Conservation (phyloP, 169 alveolate species). For the Cystoisospora suis region DNA sequence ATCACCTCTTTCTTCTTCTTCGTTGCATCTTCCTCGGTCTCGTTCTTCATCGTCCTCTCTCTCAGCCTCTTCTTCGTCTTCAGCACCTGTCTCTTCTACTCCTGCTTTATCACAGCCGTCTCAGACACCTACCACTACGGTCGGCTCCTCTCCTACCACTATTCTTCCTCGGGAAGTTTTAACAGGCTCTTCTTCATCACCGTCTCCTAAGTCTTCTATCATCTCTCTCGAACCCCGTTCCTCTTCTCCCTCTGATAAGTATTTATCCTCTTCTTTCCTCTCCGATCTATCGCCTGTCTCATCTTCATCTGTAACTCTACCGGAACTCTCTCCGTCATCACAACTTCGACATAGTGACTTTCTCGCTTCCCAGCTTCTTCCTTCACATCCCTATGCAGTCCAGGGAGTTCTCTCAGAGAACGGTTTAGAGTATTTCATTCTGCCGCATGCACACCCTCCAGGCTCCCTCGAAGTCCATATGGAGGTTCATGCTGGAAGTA, state of each 20-base stretch:
- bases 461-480: slow-evolving; percentile 77
- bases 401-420: slow-evolving; percentile 67
- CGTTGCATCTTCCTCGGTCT: neutral
- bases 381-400: slow-evolving; percentile 53
- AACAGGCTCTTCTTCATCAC: neutral
- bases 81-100: too few species aligned
- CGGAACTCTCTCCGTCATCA: too few species aligned
- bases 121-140: neutral
- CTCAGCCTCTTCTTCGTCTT: too few species aligned
- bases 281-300: too few species aligned
- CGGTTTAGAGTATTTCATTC: slow-evolving; percentile 74
- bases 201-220: neutral
- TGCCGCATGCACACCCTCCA: slow-evolving; percentile 73
- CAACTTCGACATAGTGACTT: too few species aligned
- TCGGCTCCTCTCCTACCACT: too few species aligned
- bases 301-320: too few species aligned
- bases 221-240: neutral
- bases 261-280: too few species aligned
- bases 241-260: too few species aligned
- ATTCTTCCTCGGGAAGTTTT: neutral
- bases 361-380: slow-evolving; percentile 32
- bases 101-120: neutral
- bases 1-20: neutral
- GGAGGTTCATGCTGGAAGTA: slow-evolving; percentile 83
- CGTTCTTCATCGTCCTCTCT: neutral